These are phyloP conservation scores for Toxoplasma gondii DNA, from an alignment of 169 alveolate species.

Conservation along the genomic window DNA sequence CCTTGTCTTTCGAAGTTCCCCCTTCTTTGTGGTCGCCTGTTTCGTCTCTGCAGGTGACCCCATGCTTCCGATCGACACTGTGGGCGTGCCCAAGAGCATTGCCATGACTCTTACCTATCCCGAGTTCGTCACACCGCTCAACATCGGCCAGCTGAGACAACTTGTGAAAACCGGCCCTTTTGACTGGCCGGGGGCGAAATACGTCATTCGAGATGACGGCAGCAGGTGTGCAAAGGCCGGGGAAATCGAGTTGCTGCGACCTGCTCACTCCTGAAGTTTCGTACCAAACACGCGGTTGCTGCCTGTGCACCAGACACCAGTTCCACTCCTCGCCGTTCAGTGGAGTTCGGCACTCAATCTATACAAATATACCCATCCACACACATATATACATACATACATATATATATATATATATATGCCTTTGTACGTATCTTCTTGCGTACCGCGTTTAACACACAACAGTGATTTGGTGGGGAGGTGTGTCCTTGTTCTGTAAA, in stretches of 20 bases:
- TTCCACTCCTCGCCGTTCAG: too few relatives aligned
- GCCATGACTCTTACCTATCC: slow-evolving; percentile 99
- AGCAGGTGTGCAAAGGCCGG: slow-evolving; percentile 71
- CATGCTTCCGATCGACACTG: slow-evolving; percentile 92
- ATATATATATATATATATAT: background rate
- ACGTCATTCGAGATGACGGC: slow-evolving; percentile 95
- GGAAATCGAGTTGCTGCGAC: background rate
- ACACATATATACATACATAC: background rate
- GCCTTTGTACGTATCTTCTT: background rate
- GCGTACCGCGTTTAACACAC: background rate
- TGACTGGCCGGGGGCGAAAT: slow-evolving; percentile 99
- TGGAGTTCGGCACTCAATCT: too few relatives aligned
- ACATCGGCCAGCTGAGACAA: slow-evolving; percentile 89
- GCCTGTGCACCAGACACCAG: background rate
- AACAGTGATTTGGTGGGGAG: too few relatives aligned
- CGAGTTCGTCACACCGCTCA: slow-evolving; percentile 98
- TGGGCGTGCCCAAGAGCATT: slow-evolving; percentile 98
- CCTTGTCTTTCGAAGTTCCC: too few relatives aligned
- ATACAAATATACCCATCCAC: background rate
- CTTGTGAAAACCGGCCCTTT: slow-evolving; percentile 97
- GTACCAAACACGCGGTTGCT: background rate
- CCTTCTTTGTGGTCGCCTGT: background rate
- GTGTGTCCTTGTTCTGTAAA: too few relatives aligned
- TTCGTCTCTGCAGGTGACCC: slow-evolving; percentile 88
- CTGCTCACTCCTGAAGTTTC: too few relatives aligned